Base-by-base conservation (phyloP, 225 moss, liverwort and hornwort genomes). In the Polytrichum formosum region DNA sequence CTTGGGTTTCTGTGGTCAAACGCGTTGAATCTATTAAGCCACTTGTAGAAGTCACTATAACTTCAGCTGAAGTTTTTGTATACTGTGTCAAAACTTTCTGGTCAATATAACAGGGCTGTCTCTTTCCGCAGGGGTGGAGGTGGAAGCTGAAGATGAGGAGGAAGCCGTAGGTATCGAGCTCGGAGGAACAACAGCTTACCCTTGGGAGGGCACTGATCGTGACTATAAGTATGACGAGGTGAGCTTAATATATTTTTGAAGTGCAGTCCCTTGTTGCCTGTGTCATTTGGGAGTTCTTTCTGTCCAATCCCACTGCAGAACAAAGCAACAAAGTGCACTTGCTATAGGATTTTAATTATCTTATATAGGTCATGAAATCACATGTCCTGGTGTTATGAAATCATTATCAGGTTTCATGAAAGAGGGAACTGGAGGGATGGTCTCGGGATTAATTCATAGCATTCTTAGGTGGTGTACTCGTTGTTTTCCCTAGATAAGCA, bases 161-260 rank as follows among this genome's bases (percentile, higher is more conserved):
- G 90, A 83, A 65, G 84, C 78, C 0, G 86, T 87, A 53, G 79
- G 70, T 53, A 94, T 91, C 30, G 81, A 87, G 31, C 81, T 91
- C 67, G 88, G 83, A 33, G 58, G 23, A 20, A 20, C 62, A 63
- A 63, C 84, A 17, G 85, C 69, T 18, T 94, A 75, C 67, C 86
- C 91, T 13, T 94, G 91, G 93, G 91, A 91, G 73, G 93, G 88
- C 22, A 60, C 84, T 1, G 90, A 90, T 67, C 83, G 93, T 62
- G 91, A 91, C 73, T 94, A 94, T 28, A 78, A 76, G 28, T 94
- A 94, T 62, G 93, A 94, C 22, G 91, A 91, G 85, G 93, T 91
- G 46, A 46, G 46, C 46, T 46, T 46, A 16, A 46, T 46, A 13
- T 46, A 21, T 20, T 19, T 6, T 6, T 2, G 21, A 59, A 59